A percentile compares a stretch with the other conserved stretches of the same genome.
Conservation (phyloP, 1,284 basidiomycete genomes). For the Cryptococcus sp. region DNA sequence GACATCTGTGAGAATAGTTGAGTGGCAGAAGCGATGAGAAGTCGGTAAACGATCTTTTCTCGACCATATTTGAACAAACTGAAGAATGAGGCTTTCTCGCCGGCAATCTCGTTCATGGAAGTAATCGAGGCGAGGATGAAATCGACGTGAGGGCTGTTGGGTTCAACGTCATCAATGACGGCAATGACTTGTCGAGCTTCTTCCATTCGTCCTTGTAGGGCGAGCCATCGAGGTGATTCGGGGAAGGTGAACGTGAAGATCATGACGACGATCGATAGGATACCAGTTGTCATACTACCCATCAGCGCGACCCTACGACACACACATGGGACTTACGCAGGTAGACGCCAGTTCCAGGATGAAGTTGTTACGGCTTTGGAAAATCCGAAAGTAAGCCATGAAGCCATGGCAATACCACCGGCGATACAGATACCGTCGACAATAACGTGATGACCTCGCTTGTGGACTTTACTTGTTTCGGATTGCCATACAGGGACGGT, state of each 20-base stretch:
- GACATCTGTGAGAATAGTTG: slow-evolving; percentile 46
- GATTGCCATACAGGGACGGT: slow-evolving; percentile 47
- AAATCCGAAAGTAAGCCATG: slow-evolving; percentile 42
- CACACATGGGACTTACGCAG: slow-evolving; percentile 46
- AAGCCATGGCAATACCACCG: slow-evolving; percentile 36
- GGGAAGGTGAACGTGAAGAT: slow-evolving; percentile 42
- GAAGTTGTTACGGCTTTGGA: slow-evolving; percentile 29
- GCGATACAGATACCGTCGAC: slow-evolving; percentile 42
- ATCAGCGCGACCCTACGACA: slow-evolving; percentile 22
- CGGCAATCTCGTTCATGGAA: slow-evolving; percentile 16
- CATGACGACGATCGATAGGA: slow-evolving; percentile 47
- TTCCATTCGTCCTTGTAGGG: slow-evolving; percentile 48
- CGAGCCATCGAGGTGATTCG: slow-evolving; percentile 53
- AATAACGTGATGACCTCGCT: slow-evolving; percentile 48
- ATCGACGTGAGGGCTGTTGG: slow-evolving; percentile 1
- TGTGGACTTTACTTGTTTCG: slow-evolving; percentile 46
- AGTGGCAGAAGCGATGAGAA: slow-evolving; percentile 38
- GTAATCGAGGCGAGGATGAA: slow-evolving; percentile 14
- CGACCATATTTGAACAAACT: slow-evolving; percentile 42
- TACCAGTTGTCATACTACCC: slow-evolving; percentile 45
- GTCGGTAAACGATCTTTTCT: slow-evolving; percentile 48
- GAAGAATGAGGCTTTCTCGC: slow-evolving; percentile 16
- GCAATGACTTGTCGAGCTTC: slow-evolving; percentile 47
- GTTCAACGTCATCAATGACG: slow-evolving; percentile 21
- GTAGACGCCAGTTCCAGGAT: slow-evolving; percentile 44